Evolutionary conservation across 768 basidiomycete species (phyloP), one percentile per base, ranked within the genome.

Genomic region (Filobasidium wieringae): DNA sequence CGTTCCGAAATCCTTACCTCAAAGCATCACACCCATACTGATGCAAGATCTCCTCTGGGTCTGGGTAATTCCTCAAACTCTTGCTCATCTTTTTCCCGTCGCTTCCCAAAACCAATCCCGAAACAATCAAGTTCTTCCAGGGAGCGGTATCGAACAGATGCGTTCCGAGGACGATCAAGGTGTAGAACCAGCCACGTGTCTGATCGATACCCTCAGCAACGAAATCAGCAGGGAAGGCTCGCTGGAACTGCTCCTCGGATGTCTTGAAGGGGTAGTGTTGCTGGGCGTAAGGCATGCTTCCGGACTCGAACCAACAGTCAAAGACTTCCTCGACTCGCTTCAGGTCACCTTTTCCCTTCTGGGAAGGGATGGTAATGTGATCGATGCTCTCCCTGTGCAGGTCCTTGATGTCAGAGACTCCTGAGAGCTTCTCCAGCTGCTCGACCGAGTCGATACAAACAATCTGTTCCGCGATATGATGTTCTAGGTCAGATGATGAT

Each of bases 71-170:
- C 74, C 84, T 84, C 58, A 92, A 76, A 74, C 88, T 92, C 77
- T 99, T 99, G 76, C 88, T 91, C 95, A 99, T 99, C 78, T 99
- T 99, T 80, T 92, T 95, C 55, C 95, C 95, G 66, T 99, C 92
- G 1, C 84, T 84, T 45, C 93, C 95, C 51, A 99, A 84, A 32
- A 99, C 90, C 54, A 97, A 83, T 63, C 95, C 95, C 34, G 86
- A 88, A 43, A 91, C 89, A 61, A 97, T 95, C 66, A 99, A 76
- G 74, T 99, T 99, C 78, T 92, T 89, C 93, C 95, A 97, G 3
- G 95, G 93, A 1, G 95, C 93, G 56, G 75, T 83, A 43, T 85
- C 86, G 69, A 95, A 96, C 52, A 99, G 79, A 72, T 93, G 92
- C 22, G 91, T 95, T n/a, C 88, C 87, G 26, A 97, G 79, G 4